Base-by-base conservation (phyloP, 371 early-diverging fungal species). In the Mucor velutinosus region DNA sequence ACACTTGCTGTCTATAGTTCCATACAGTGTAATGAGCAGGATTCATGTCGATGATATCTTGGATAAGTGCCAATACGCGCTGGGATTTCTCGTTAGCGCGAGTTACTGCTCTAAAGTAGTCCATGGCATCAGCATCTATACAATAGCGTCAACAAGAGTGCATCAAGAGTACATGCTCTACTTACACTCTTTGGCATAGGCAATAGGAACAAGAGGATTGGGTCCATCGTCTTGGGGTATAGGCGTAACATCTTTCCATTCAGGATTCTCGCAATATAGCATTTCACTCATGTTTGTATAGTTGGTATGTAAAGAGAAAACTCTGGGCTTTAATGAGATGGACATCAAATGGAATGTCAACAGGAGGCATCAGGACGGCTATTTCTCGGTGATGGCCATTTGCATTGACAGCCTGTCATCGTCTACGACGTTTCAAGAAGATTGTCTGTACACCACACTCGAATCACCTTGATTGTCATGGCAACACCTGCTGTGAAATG, bases 1-100 rank as follows among this genome's bases (percentile, higher is more conserved):
- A 73, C 4, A 92, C 81, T 41, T 91, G 86, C 70, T 93, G 92
- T 60, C 98, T 92, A 67, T 94, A 95, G 66, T 94, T 86, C 99
- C 99, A 99, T 19, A 94, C 91, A 27, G 96, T 95, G 79, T 98
- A 98, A 77, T 98, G 96, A 7, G 94, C 93, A 27, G 98, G 93
- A 75, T 95, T 96, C 70, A 89, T 76, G 8, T 86, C 78, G 55
- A 99, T 90, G 61, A 97, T 92, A 45, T 85, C 85, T 67, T 83
- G 80, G 0, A 95, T 95, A 60, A 99, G 79, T 6, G 86, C 82
- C 35, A 97, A 80, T 12, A 92, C 97, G 25, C 99, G 89, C 58
- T 87, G 74, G 4, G 90, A 90, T 39, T 85, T 75, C 79, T 99
- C 99, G 37, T 90, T 73, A 12, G 76, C 69, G 19, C 75, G 67